Base-by-base conservation (phyloP, 2,329 filamentous ascomycete species). In the Venturia aucupariae region DNA sequence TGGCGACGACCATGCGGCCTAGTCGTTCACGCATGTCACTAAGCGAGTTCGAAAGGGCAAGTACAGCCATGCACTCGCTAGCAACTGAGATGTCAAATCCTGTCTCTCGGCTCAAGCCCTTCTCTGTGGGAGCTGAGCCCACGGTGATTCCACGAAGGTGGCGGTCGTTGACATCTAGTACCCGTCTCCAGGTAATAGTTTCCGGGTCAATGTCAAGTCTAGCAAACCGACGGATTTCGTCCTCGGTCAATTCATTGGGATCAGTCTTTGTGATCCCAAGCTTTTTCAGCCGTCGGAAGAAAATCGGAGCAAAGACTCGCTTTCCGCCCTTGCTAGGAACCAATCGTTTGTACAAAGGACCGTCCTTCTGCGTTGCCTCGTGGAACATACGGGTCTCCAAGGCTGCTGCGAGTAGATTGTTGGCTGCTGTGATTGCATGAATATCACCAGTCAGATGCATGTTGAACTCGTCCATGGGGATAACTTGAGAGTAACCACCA, bases 391-490 rank as follows among this genome's bases (percentile, higher is more conserved):
- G 88, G 1, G 94, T 97, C 74, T 99, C 94, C 67, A 99, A 95
- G 42, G 94, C 94, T 64, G 94, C 94, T 55, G 94, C 93, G 54
- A 99, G 84, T 65, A 99, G 82, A 78, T 99, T 99, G 83, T 97
- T 99, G 44, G 94, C 94, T 35, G 93, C 93, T 63, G 92, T 92
- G 72, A 99, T 94, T 68, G 94, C 94, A 75, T 99, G 94, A 65
- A 99, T 97, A 75, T 99, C 94, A 71, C 94, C 94, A 64, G 94
- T 99, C 72, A 99, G 80, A 76, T 99, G 94, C 73, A 99, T 81
- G 78, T 99, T 99, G 82, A 99, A 99, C 77, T 99, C 94, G 71
- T 99, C 94, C 94, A 99, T 99, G 66, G 94, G 94, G 71, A 99
- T 97, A 73, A 99, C 94, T 76, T 99, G 94, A 76, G 91, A 96